Evolutionary conservation across 2,329 filamentous ascomycete species (phyloP).

Genomic region (Fusarium floridanum): DNA sequence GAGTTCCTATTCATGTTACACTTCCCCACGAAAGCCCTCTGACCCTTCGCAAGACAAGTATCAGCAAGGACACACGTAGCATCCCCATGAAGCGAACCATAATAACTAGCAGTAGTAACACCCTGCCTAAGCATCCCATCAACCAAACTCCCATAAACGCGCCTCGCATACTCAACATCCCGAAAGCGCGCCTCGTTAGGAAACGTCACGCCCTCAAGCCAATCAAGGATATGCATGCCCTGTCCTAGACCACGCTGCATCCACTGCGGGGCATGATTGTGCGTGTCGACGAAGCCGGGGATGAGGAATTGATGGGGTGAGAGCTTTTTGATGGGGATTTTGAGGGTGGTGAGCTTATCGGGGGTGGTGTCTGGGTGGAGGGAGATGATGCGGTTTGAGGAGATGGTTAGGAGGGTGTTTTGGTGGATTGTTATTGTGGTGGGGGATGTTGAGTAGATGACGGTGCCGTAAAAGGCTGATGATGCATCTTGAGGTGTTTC

Average conservation of each 20-base stretch:
- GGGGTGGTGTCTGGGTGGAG: slow-evolving; percentile 34
- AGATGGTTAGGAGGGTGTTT: slow-evolving; percentile 51
- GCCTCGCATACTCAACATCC: slow-evolving; percentile 65
- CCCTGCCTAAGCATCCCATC: slow-evolving; percentile 71
- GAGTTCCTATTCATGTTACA: slow-evolving; percentile 72
- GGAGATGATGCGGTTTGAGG: slow-evolving; percentile 42
- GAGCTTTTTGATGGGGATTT: slow-evolving; percentile 42
- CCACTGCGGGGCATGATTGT: slow-evolving; percentile 76
- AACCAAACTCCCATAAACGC: slow-evolving; percentile 66
- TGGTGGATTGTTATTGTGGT: slow-evolving; percentile 54
- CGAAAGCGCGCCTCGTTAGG: slow-evolving; percentile 71
- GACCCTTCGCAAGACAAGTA: slow-evolving; percentile 64
- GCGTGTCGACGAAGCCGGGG: slow-evolving; percentile 74
- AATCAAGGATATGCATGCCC: slow-evolving; percentile 69
- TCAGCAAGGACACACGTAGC: slow-evolving; percentile 70
- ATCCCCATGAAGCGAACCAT: slow-evolving; percentile 67
- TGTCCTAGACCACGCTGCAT: slow-evolving; percentile 62
- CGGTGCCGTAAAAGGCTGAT: slow-evolving; percentile 55
- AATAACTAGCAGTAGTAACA: slow-evolving; percentile 73
- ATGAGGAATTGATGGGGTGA: slow-evolving; percentile 64
- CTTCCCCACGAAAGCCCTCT: slow-evolving; percentile 72
- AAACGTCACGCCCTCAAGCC: slow-evolving; percentile 73
- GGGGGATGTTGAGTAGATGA: slow-evolving; percentile 56
- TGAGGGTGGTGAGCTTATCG: slow-evolving; percentile 14
- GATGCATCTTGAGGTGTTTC: neutral